phyloP scores from a whole-genome alignment of 306 rosid species.

The Clitoria ternatea region DNA sequence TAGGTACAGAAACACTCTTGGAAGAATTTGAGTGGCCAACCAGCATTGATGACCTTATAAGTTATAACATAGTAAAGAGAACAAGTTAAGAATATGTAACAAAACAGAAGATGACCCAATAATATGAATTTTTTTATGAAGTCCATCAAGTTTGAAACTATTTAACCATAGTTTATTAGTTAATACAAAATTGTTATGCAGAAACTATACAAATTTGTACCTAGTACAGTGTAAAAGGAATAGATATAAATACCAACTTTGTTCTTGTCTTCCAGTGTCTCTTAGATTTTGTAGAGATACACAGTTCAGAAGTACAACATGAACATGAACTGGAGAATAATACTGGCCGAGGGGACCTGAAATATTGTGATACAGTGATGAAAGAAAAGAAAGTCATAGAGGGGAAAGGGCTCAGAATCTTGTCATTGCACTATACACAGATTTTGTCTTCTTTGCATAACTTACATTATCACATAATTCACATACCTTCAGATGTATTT shows the following conservation, averaged over 20 bases:
- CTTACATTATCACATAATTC: neutral
- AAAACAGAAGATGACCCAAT: neutral
- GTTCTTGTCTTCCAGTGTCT: conserved; percentile 56
- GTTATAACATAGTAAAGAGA: conserved; percentile 34
- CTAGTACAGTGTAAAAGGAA: conserved; percentile 12
- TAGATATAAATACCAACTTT: conserved; percentile 63
- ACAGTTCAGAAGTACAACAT: conserved; percentile 40
- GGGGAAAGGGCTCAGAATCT: conserved; percentile 1
- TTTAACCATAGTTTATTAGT: neutral
- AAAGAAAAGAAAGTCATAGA: conserved; percentile 10
- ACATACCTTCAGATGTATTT: neutral
- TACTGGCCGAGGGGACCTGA: conserved; percentile 56
- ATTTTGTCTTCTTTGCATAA: neutral
- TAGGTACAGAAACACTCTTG: conserved; percentile 42
- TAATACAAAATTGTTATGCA: conserved; percentile 9
- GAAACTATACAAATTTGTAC: neutral
- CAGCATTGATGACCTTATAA: conserved; percentile 49
- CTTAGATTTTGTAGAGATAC: conserved; percentile 47
- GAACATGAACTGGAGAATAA: conserved; percentile 45
- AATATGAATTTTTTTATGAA: neutral
- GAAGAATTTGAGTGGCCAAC: conserved; percentile 39
- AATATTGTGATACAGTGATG: conserved; percentile 22
- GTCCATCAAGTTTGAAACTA: conserved; percentile 14
- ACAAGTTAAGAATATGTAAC: neutral
- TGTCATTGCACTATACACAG: neutral